Evolutionary conservation across 208 protist genomes (phyloP), one percentile per base, ranked within the genome.

Genomic region (Wallacemonas sp.): DNA sequence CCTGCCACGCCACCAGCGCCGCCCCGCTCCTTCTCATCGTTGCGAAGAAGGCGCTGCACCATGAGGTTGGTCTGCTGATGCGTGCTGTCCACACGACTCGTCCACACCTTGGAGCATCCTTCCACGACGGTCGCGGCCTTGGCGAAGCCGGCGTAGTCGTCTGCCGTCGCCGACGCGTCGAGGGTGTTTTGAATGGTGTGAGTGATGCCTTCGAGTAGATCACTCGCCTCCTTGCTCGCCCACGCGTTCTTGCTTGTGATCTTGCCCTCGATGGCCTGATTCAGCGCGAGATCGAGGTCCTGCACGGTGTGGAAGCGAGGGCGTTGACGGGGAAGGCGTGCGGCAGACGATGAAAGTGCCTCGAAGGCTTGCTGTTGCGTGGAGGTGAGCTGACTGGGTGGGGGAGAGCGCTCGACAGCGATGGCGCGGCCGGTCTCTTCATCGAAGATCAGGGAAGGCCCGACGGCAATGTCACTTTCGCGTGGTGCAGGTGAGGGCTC

Each of bases 51-150:
- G 22, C 87, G 88, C 51, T 86, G 81, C 22, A 94, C 83, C 88
- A 96, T 95, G 59, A 91, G 78, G 61, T 91, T 95, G 45, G 79
- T 90, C 64, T 80, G 88, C 56, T 84, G 78, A 44, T 94, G 92
- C 1, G 91, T 96, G 74, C 85, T 94, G 72, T 96, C 91, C 12
- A 96, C 91, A 9, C 91, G 88, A 53, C 81, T 89, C n/a, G 88
- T 94, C 87, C 88, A 96, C 41, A 96, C 89, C 70, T 96, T 96
- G 21, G 88, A 92, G 73, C 91, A 93, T n/a, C 91, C 89, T 72
- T 96, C 88, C 68, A 96, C 91, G n/a, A 96, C 84, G 14, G 85
- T 95, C 27, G 91, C 91, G 11, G 87, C 88, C 78, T 96, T 96
- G 9, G 91, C 79, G 64, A 96, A 96, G 53, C 88, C 87, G 17